Conservation (phyloP, 2,329 filamentous ascomycete species). For the Lasiodiplodia citricola region DNA sequence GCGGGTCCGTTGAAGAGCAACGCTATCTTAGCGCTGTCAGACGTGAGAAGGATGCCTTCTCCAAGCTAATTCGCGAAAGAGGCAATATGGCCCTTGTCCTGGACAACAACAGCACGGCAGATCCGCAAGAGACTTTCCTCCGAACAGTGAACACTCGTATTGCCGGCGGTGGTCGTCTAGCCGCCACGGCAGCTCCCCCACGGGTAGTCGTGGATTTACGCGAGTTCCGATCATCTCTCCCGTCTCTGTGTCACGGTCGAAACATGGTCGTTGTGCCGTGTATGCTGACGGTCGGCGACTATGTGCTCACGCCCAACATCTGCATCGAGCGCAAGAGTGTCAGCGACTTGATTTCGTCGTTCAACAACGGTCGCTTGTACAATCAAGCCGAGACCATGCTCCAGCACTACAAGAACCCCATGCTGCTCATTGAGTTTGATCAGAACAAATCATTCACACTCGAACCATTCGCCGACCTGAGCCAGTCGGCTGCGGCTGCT, state of each 20-base stretch:
- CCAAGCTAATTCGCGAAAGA: conserved; percentile 90
- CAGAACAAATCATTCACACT: conserved; percentile 97
- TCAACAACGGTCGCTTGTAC: conserved; percentile 89
- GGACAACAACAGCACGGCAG: conserved; percentile 71
- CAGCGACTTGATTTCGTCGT: conserved; percentile 86
- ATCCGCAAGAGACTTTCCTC: conserved; percentile 89
- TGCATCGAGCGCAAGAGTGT: conserved; percentile 95
- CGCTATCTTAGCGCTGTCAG: conserved; percentile 86
- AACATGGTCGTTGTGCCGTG: conserved; percentile 90
- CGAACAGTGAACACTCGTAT: conserved; percentile 97
- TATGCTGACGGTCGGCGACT: conserved; percentile 95
- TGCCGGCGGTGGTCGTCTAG: conserved; percentile 84
- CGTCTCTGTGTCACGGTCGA: conserved; percentile 87
- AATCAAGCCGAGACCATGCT: conserved; percentile 94
- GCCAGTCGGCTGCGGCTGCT: conserved; percentile 68
- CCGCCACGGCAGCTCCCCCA: conserved; percentile 84
- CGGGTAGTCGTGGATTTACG: conserved; percentile 94
- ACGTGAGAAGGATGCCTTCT: conserved; percentile 96
- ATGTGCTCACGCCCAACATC: conserved; percentile 87
- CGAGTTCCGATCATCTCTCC: conserved; percentile 91
- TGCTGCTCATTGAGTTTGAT: conserved; percentile 97
- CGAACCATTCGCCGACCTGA: conserved; percentile 60
- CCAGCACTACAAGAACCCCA: conserved; percentile 84
- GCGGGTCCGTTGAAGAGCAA: conserved; percentile 93
- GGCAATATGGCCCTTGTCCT: conserved; percentile 90